Percentiles rank a stretch among this genome's conserved stretches.
phyloP scores from a whole-genome alignment of 768 basidiomycete genomes.

The Amanita rimosa region DNA sequence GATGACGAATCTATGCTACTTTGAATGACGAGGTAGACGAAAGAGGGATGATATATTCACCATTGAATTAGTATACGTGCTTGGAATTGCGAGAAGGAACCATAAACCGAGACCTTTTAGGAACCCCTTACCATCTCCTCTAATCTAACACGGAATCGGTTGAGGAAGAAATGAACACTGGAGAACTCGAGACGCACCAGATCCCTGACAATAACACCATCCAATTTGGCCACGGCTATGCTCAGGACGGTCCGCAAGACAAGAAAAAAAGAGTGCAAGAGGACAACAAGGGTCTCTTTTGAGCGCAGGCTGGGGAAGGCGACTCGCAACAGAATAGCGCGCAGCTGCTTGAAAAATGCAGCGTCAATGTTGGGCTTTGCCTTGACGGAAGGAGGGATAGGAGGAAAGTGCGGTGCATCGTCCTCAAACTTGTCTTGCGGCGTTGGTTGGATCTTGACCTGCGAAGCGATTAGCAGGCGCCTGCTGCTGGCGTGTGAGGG shows the following conservation, averaged over 20 bases:
- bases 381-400: conserved; percentile 27
- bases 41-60: conserved; percentile 21
- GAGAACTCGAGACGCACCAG: conserved; percentile 34
- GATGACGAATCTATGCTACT: conserved; percentile 59
- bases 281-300: conserved; percentile 64
- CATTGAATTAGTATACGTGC: conserved; percentile 95
- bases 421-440: conserved; percentile 33
- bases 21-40: neutral
- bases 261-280: conserved; percentile 76
- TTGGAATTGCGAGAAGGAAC: conserved; percentile 87
- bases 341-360: conserved; percentile 60
- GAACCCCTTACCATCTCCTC: conserved; percentile 79
- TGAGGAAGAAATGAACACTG: neutral
- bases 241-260: conserved; percentile 80
- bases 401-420: conserved; percentile 54
- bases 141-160: conserved; percentile 36
- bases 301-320: conserved; percentile 51
- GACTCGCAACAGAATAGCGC: conserved; percentile 61
- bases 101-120: conserved; percentile 72
- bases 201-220: conserved; percentile 83
- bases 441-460: conserved; percentile 39
- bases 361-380: conserved; percentile 59
- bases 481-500: neutral
- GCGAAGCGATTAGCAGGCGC: neutral
- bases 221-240: conserved; percentile 77